These are phyloP conservation scores for Solanum arcanum DNA, from an alignment of 257 asterid species.

Conservation along the genomic window DNA sequence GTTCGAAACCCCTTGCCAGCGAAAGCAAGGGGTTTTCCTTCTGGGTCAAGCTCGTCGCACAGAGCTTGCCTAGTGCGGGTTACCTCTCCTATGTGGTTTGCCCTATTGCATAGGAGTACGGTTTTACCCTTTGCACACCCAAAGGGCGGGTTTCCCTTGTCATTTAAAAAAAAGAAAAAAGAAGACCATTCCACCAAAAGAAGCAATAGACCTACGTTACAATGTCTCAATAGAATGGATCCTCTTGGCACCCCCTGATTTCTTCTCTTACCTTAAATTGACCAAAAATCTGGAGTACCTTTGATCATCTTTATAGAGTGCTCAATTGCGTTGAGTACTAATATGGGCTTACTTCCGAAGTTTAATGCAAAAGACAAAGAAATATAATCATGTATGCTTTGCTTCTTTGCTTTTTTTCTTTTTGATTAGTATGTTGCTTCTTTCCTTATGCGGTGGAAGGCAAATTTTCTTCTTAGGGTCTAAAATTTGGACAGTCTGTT, in stretches of 20 bases:
- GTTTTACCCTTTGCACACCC: background rate
- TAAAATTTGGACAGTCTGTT: background rate
- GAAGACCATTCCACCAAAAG: background rate
- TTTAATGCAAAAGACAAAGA: background rate
- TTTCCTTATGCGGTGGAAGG: background rate
- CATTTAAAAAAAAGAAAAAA: background rate
- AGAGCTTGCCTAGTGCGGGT: background rate
- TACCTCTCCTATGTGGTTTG: background rate
- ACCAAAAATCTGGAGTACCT: background rate
- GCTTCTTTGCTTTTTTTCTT: background rate
- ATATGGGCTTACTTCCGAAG: background rate
- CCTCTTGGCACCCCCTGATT: background rate
- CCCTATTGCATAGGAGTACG: background rate
- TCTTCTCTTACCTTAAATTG: background rate
- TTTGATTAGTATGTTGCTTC: background rate
- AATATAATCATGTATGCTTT: background rate
- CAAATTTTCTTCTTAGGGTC: background rate
- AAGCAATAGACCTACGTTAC: background rate
- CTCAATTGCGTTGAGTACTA: background rate
- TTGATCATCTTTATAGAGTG: background rate
- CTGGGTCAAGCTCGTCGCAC: background rate
- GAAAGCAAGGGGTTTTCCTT: background rate
- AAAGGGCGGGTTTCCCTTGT: background rate
- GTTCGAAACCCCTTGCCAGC: background rate
- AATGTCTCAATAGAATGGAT: background rate